Percentiles rank a stretch among this genome's conserved stretches.
Evolutionary conservation across 2,329 filamentous ascomycete genomes (phyloP).

Genomic region (Diaporthe citri): DNA sequence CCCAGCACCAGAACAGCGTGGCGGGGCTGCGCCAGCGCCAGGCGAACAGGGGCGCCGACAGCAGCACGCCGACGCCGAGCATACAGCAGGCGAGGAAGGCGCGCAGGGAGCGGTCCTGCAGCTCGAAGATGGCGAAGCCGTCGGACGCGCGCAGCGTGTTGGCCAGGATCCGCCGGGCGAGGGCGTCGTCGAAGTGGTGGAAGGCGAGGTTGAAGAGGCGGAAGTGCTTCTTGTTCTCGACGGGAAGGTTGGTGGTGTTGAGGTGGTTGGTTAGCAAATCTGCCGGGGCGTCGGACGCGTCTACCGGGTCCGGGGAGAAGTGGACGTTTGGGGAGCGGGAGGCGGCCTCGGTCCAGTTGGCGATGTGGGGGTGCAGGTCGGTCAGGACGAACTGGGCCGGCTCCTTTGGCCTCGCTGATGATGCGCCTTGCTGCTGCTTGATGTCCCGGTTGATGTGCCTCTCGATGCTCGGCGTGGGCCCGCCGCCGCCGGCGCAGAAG

Average conservation of each 20-base stretch:
- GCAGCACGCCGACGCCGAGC: slow-evolving; percentile 64
- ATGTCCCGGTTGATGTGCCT: slow-evolving; percentile 62
- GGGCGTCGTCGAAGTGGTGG: slow-evolving; percentile 78
- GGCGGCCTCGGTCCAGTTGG: slow-evolving; percentile 68
- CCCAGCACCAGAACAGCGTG: slow-evolving; percentile 75
- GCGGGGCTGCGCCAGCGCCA: slow-evolving; percentile 64
- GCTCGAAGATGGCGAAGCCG: slow-evolving; percentile 79
- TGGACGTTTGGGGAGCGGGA: slow-evolving; percentile 66
- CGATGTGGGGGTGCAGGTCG: slow-evolving; percentile 74
- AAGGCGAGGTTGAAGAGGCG: slow-evolving; percentile 81
- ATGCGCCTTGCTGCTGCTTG: slow-evolving; percentile 39
- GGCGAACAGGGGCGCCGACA: slow-evolving; percentile 65
- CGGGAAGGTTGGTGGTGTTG: slow-evolving; percentile 14
- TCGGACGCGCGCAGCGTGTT: slow-evolving; percentile 75
- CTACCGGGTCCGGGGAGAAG: slow-evolving; percentile 72
- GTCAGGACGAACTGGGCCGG: slow-evolving; percentile 72
- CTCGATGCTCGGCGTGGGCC: slow-evolving; percentile 76
- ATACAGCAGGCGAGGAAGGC: slow-evolving; percentile 66
- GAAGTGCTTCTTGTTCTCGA: slow-evolving; percentile 66
- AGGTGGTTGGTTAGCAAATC: slow-evolving; percentile 54
- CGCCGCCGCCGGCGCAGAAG: slow-evolving; percentile 81
- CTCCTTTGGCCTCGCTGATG: no score
- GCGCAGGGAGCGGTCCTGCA: slow-evolving; percentile 74
- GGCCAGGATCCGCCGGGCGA: slow-evolving; percentile 71
- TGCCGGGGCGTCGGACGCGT: slow-evolving; percentile 72